These are phyloP conservation scores for Rhizoclosmatium globosum DNA, from an alignment of 192 early-diverging fungal genomes.

Conservation along the genomic window DNA sequence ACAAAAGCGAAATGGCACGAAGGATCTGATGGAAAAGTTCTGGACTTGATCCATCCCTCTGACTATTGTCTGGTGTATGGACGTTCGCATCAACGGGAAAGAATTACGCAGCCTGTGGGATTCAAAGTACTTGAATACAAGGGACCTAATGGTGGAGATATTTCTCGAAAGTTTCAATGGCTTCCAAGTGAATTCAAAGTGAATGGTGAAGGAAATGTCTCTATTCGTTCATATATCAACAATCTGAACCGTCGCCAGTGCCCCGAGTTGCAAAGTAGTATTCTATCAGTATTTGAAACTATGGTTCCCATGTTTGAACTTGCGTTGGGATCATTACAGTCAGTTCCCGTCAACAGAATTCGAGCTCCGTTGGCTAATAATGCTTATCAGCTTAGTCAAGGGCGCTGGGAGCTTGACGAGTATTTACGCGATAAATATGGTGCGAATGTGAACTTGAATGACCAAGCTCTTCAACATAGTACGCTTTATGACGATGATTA, in stretches of 20 bases:
- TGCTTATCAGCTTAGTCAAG: neutral
- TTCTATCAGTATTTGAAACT: conserved; percentile 57
- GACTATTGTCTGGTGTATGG: conserved; percentile 51
- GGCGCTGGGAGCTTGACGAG: conserved; percentile 17
- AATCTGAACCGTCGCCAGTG: conserved; percentile 66
- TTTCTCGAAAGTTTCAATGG: conserved; percentile 61
- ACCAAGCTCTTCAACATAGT: neutral
- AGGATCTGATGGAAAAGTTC: conserved; percentile 48
- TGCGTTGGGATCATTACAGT: conserved; percentile 5
- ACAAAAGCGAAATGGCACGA: conserved; percentile 55
- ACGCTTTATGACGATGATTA: conserved; percentile 9
- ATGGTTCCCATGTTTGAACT: conserved; percentile 74
- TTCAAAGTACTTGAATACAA: neutral
- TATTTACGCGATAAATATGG: conserved; percentile 1
- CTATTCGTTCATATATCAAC: conserved; percentile 75
- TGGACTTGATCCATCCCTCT: conserved; percentile 65
- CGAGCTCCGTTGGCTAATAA: neutral
- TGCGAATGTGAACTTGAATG: neutral
- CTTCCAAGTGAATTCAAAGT: conserved; percentile 73
- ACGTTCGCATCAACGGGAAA: conserved; percentile 7
- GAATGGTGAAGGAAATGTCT: conserved; percentile 50
- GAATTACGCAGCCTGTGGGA: conserved; percentile 12
- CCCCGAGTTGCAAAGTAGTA: conserved; percentile 57
- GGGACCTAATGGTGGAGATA: conserved; percentile 1
- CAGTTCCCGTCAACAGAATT: conserved; percentile 6